Percentiles rank a stretch among this genome's conserved stretches.
Evolutionary conservation across 73 alveolate species (phyloP).

Genomic region (Tetrahymena borealis): DNA sequence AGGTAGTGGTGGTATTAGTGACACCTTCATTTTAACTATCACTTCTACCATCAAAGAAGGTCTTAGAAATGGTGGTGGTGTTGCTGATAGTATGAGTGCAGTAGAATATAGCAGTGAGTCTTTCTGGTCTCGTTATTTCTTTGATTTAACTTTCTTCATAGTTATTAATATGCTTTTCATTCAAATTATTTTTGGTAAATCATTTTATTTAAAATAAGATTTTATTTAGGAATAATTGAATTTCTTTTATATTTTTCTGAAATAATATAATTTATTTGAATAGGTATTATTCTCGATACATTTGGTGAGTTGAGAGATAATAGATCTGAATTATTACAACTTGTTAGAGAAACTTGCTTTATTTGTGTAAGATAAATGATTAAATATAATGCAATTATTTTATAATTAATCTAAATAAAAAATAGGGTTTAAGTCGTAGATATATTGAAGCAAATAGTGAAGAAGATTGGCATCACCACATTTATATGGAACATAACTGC

Average conservation of each 20-base stretch:
- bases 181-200: conserved; percentile 21
- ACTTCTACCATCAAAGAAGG: conserved; percentile 31
- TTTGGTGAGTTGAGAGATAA: conserved; percentile 44
- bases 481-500: conserved; percentile 59
- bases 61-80: conserved; percentile 43
- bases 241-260: no score
- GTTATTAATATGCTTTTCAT: conserved; percentile 28
- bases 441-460: not conserved
- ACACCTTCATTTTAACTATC: conserved; percentile 22
- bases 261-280: not conserved
- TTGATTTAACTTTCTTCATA: conserved; percentile 32
- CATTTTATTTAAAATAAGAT: not conserved
- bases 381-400: conserved; percentile 3
- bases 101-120: not conserved
- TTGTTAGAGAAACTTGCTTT: conserved; percentile 25
- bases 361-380: conserved; percentile 1
- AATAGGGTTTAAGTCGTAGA: conserved; percentile 14
- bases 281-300: conserved; percentile 38
- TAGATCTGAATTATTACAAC: conserved; percentile 18
- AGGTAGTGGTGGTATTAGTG: not conserved
- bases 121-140: conserved; percentile 34
- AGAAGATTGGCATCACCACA: conserved; percentile 46
- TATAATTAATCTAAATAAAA: not conserved
- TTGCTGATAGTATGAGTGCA: not conserved
- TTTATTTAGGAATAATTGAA: no score